phyloP scores from a whole-genome alignment of 257 asterid genomes.

The Echites panduratus region DNA sequence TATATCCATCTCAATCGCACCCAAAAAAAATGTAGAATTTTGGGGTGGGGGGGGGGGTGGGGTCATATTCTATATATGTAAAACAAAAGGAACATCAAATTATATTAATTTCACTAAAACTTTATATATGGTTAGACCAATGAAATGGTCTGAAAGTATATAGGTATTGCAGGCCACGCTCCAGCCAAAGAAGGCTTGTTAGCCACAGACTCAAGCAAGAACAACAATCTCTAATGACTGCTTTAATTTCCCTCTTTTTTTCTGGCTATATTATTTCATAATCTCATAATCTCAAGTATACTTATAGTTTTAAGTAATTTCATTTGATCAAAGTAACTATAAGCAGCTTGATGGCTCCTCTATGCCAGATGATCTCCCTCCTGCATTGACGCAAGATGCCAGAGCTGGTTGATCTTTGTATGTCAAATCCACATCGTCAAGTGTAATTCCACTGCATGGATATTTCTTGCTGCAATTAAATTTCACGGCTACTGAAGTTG shows the following conservation, averaged over 20 bases:
- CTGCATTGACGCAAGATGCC: conserved; percentile 9
- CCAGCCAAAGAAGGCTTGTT: background rate
- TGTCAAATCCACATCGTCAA: background rate
- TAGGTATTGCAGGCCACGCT: background rate
- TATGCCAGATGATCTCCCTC: background rate
- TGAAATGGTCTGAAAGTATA: background rate
- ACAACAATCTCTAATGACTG: conserved; percentile 8
- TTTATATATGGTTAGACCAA: background rate
- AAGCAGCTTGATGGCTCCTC: conserved; percentile 7
- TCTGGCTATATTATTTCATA: too few relatives aligned
- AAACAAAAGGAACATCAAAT: too few relatives aligned
- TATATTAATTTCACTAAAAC: too few relatives aligned
- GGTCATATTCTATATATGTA: too few relatives aligned
- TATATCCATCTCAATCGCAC: too few relatives aligned
- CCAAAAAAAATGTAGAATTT: too few relatives aligned
- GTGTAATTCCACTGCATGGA: conserved; percentile 1
- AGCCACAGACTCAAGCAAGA: conserved; percentile 15
- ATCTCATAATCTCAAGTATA: background rate
- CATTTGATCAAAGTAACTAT: background rate
- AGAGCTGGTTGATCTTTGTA: background rate
- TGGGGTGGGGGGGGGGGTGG: too few relatives aligned
- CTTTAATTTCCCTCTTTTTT: background rate
- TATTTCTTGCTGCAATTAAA: background rate
- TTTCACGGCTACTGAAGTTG: conserved; percentile 18
- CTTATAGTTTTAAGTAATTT: too few relatives aligned